Base-by-base conservation (phyloP, 768 basidiomycete species). In the Suillus bovinus region DNA sequence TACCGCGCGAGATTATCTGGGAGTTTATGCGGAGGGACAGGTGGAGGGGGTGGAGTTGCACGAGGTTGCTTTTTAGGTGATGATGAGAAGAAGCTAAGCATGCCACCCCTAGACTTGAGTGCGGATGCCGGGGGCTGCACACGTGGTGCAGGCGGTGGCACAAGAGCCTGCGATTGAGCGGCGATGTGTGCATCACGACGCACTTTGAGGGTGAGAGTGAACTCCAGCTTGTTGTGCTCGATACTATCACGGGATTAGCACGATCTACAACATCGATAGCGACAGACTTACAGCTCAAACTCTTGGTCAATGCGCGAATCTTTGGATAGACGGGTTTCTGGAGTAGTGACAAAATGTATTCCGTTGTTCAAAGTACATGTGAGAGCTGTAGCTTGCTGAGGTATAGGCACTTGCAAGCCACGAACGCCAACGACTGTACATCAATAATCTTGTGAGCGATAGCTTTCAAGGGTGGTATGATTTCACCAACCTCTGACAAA, bases 281-380 rank as follows among this genome's bases (percentile, higher is more conserved):
- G 7, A 47, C 42, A 55, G 5, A 81, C 92, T 56, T 72, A 94
- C 93, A 96, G 78, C 69, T 96, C 94, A 68, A 96, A 96, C 72
- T 96, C 94, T 72, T 94, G 93, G 53, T 92, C 88, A 60, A 96
- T 89, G 13, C 81, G 79, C 58, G 84, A 82, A 53, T 89, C 85
- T 46, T 73, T 70, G 33, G 73, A 79, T 3, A 95, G 72, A n/a
- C 80, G 78, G 59, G 81, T 84, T 69, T 92, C 90, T 1, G 91
- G 94, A 9, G 93, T 97, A 5, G 91, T 93, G 39, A 98, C 96
- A 66, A 90, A 95, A 74, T 97, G 95, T 56, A 98, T 96, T 9
- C 95, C 96, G 69, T 99, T 99, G 76, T 99, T 97, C 64, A 99
- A 81, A 0, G 93, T 94, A 73, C 93, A 93, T 11, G 88, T 89